phyloP scores from a whole-genome alignment of 495 filamentous ascomycete genomes.

The Choiromyces venosus region DNA sequence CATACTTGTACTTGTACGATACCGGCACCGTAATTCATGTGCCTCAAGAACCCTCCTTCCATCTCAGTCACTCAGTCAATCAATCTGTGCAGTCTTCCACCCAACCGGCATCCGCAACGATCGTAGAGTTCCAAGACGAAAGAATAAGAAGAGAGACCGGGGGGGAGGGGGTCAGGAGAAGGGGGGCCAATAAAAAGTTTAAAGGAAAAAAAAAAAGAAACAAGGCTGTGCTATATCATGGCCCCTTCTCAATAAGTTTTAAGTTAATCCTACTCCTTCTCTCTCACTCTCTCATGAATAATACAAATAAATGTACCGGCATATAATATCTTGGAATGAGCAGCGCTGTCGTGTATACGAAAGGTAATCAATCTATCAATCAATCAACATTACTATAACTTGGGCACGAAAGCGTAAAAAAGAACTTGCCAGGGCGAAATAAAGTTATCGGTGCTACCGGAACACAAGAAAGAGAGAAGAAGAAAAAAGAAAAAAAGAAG shows the following conservation, averaged over 20 bases:
- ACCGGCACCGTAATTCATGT: not conserved
- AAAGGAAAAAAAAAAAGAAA: too few species aligned
- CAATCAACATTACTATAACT: not conserved
- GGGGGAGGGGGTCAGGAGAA: not conserved
- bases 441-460: not conserved
- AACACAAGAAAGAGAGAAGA: not conserved
- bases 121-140: not conserved
- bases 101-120: not conserved
- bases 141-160: not conserved
- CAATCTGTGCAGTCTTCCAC: not conserved
- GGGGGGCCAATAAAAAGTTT: not conserved
- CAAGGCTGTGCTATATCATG: not conserved
- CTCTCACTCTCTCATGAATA: not conserved
- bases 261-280: not conserved
- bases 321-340: not conserved
- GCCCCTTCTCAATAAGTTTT: not conserved
- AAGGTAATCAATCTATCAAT: not conserved
- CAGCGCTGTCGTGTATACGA: not conserved
- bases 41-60: not conserved
- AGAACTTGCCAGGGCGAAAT: not conserved
- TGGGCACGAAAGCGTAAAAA: not conserved
- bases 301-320: not conserved
- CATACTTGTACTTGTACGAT: not conserved
- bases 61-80: not conserved
- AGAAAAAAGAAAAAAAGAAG: not conserved